Percentiles rank a stretch among this genome's conserved stretches.
phyloP scores from a whole-genome alignment of 306 rosid genomes.

The Rosa lucieae region DNA sequence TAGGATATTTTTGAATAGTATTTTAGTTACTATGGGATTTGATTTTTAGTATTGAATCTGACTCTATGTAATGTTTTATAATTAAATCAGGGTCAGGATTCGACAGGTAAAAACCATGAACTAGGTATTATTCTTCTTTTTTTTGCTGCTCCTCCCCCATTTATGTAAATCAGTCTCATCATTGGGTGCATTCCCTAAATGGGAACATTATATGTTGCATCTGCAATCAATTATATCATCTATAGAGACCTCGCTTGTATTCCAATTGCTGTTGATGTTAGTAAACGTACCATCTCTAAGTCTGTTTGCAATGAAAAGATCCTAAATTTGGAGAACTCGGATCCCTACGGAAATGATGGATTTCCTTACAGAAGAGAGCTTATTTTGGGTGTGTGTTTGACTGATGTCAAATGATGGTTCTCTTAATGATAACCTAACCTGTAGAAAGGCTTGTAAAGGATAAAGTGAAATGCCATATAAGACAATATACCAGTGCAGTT shows the following conservation, averaged over 20 bases:
- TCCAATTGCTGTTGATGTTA: neutral
- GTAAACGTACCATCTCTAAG: neutral
- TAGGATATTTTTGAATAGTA: conserved; percentile 12
- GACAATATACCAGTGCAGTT: neutral
- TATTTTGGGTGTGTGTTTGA: neutral
- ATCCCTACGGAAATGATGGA: neutral
- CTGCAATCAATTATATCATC: neutral
- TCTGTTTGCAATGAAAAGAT: neutral
- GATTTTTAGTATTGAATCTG: conserved; percentile 25
- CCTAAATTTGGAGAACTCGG: neutral
- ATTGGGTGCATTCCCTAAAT: neutral
- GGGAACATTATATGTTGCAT: neutral
- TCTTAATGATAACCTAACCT: neutral
- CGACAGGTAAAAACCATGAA: conserved; percentile 28
- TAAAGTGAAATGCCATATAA: neutral
- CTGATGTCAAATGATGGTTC: neutral
- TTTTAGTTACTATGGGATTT: neutral
- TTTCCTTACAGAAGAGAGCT: neutral
- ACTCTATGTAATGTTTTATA: conserved; percentile 27
- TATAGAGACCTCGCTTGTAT: neutral
- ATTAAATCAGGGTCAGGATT: conserved; percentile 57
- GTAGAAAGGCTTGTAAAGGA: neutral
- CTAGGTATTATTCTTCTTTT: conserved; percentile 47
- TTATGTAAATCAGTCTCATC: neutral
- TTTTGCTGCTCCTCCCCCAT: neutral